Evolutionary conservation across 2,329 filamentous ascomycete species (phyloP).

Genomic region (Xylaria hypoxylon): DNA sequence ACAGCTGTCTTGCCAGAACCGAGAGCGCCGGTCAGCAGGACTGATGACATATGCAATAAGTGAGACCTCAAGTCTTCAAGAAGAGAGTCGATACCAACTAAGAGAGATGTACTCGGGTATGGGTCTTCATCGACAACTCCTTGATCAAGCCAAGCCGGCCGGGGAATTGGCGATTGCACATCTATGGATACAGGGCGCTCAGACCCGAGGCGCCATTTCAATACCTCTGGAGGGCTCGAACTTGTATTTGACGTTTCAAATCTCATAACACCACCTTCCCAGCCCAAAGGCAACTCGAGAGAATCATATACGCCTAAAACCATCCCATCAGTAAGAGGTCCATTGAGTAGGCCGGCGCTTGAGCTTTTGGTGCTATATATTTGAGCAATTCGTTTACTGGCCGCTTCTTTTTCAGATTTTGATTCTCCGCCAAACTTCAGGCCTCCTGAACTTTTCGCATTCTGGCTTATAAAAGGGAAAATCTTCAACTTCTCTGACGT

Average conservation of each 20-base stretch:
- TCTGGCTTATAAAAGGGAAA: slow-evolving; percentile 77
- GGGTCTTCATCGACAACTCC: slow-evolving; percentile 65
- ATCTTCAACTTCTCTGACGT: slow-evolving; percentile 77
- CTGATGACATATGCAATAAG: slow-evolving; percentile 86
- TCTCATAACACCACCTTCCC: slow-evolving; percentile 85
- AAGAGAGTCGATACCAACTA: slow-evolving; percentile 87
- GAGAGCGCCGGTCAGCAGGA: slow-evolving; percentile 87
- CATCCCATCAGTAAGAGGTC: slow-evolving; percentile 90
- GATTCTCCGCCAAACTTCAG: slow-evolving; percentile 91
- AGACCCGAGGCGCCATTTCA: slow-evolving; percentile 80
- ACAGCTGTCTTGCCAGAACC: slow-evolving; percentile 91
- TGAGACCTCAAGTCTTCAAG: slow-evolving; percentile 79
- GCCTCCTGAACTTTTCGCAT: slow-evolving; percentile 69
- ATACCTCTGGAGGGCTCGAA: slow-evolving; percentile 73
- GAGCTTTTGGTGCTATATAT: slow-evolving; percentile 72
- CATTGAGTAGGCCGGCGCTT: slow-evolving; percentile 75
- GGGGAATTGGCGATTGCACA: slow-evolving; percentile 78
- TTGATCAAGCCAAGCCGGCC: slow-evolving; percentile 67
- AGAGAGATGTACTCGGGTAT: slow-evolving; percentile 62
- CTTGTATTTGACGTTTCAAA: slow-evolving; percentile 36
- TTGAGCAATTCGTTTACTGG: slow-evolving; percentile 75
- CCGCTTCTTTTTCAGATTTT: slow-evolving; percentile 83
- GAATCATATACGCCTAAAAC: slow-evolving; percentile 72
- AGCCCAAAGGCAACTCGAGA: slow-evolving; percentile 68
- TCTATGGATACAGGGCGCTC: slow-evolving; percentile 80